Percentiles rank a stretch among this genome's conserved stretches.
Evolutionary conservation across 129 eudicot genomes (phyloP).

Genomic region (Tagetes patula): DNA sequence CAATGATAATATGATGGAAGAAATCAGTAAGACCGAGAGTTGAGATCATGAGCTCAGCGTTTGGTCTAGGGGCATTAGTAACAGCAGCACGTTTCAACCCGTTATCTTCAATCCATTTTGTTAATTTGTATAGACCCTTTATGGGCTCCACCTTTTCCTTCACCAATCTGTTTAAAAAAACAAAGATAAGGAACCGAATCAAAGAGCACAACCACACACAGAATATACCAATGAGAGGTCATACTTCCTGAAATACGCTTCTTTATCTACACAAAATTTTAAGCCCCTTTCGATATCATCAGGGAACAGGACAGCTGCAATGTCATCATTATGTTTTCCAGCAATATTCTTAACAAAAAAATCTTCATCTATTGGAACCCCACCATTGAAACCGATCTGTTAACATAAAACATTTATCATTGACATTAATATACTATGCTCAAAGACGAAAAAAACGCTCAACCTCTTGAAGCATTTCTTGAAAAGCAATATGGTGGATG

Average conservation of each 20-base stretch:
- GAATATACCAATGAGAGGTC: constrained; percentile 2
- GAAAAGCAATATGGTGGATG: constrained; percentile 73
- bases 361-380: constrained; percentile 79
- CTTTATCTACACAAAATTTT: constrained; percentile 76
- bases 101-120: constrained; percentile 83
- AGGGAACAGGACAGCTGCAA: constrained; percentile 73
- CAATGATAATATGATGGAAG: constrained; percentile 68
- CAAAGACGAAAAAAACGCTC: neutral
- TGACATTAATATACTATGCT: neutral
- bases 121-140: constrained; percentile 70
- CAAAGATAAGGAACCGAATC: constrained; percentile 6
- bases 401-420: constrained; percentile 17
- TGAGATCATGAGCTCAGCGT: constrained; percentile 78
- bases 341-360: constrained; percentile 66
- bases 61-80: constrained; percentile 86
- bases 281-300: constrained; percentile 69
- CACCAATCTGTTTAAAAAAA: constrained; percentile 55
- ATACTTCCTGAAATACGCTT: constrained; percentile 80
- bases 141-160: constrained; percentile 77
- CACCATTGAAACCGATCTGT: constrained; percentile 90
- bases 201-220: neutral
- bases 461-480: constrained; percentile 89
- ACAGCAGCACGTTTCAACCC: constrained; percentile 94
- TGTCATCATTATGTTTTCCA: constrained; percentile 91
- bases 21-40: constrained; percentile 93